Conservation (phyloP, 2,329 filamentous ascomycete genomes). For the Nigrospora sphaerica region DNA sequence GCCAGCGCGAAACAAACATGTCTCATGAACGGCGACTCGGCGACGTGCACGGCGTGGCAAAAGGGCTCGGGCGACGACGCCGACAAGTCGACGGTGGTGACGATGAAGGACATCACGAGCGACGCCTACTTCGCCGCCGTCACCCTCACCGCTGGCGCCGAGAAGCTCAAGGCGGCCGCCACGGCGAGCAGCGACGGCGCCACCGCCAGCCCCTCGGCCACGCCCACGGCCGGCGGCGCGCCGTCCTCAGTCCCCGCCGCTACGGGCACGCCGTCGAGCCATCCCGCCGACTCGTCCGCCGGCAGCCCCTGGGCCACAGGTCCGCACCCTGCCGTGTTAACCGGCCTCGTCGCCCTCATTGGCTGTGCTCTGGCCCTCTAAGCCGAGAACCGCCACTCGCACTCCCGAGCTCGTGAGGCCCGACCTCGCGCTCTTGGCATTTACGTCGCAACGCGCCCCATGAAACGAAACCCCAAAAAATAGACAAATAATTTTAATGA, state of each 20-base stretch:
- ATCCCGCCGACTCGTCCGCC: not conserved
- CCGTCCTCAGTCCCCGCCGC: not conserved
- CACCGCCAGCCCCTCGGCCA: not conserved
- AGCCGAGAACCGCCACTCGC: not conserved
- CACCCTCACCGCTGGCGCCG: slow-evolving; percentile 3
- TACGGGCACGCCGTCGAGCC: not conserved
- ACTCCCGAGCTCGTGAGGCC: not conserved
- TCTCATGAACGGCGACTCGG: not conserved
- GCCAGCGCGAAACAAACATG: too few species aligned
- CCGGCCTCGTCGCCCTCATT: not conserved
- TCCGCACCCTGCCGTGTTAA: not conserved
- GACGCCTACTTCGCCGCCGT: slow-evolving; percentile 2
- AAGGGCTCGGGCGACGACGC: not conserved
- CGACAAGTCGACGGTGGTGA: not conserved
- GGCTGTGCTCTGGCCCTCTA: not conserved
- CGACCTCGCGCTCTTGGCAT: too few species aligned
- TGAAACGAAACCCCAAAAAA: too few species aligned
- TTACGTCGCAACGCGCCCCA: too few species aligned
- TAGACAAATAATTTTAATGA: not conserved
- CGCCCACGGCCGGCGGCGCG: not conserved
- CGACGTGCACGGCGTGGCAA: not conserved
- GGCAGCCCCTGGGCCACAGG: not conserved
- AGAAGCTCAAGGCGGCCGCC: not conserved
- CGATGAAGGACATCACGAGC: not conserved
- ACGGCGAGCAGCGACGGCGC: not conserved